Evolutionary conservation across 1,284 basidiomycete species (phyloP).

Genomic region (Fistulinella cinereoalba): DNA sequence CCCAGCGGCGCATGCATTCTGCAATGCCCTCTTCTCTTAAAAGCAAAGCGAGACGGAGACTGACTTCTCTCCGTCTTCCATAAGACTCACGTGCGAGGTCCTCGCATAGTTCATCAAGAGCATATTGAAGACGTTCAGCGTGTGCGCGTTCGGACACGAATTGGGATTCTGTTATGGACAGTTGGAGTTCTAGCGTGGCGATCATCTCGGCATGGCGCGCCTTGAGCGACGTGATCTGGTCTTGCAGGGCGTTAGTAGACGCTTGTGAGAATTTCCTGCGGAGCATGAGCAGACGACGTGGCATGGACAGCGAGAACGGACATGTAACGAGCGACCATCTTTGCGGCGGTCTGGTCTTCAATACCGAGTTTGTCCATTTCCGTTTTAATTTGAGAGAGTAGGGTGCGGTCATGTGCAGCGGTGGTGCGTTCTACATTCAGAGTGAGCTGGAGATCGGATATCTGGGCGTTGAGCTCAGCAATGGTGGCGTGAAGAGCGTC

Average conservation of each 20-base stretch:
- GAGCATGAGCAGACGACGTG: neutral
- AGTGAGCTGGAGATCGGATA: conserved; percentile 42
- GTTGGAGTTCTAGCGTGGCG: conserved; percentile 49
- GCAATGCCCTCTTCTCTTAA: conserved; percentile 63
- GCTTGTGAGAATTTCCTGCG: conserved; percentile 82
- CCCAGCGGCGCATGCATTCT: conserved; percentile 56
- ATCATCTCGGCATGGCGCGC: conserved; percentile 64
- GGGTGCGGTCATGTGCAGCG: conserved; percentile 41
- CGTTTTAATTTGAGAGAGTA: conserved; percentile 46
- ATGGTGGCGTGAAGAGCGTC: conserved; percentile 49
- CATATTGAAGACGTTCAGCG: conserved; percentile 50
- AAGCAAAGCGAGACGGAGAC: conserved; percentile 64
- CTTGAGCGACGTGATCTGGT: conserved; percentile 58
- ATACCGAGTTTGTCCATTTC: conserved; percentile 60
- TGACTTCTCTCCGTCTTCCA: conserved; percentile 73
- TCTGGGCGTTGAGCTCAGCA: conserved; percentile 42
- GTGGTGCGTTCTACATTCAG: conserved; percentile 47
- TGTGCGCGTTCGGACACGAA: conserved; percentile 44
- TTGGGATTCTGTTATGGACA: conserved; percentile 44
- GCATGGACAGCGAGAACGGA: conserved; percentile 35
- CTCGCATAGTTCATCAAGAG: conserved; percentile 71
- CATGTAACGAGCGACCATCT: conserved; percentile 89
- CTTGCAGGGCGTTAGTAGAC: conserved; percentile 68
- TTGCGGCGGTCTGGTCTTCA: conserved; percentile 78
- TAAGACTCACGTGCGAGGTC: conserved; percentile 73